Evolutionary conservation across 75 land plant species (phyloP).

Genomic region (Pseudotsuga menziesii): DNA sequence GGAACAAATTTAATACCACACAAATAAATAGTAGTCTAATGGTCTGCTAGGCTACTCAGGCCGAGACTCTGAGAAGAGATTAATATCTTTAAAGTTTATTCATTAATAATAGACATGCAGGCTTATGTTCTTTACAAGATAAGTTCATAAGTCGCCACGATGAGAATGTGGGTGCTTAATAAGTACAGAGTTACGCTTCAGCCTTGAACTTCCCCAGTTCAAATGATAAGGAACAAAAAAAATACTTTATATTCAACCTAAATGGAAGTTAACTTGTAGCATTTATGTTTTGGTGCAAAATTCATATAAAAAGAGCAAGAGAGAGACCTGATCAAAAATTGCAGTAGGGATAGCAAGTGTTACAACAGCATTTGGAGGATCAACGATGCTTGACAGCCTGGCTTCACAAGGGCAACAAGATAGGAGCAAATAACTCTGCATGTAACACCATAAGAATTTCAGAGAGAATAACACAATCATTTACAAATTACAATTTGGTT

Average conservation of each 20-base stretch:
- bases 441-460: background rate
- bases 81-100: too few species aligned
- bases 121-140: background rate
- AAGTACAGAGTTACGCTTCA: too few species aligned
- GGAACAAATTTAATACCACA: too few species aligned
- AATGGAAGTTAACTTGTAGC: too few species aligned
- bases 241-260: too few species aligned
- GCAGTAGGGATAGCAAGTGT: constrained; percentile 78
- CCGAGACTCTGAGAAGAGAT: too few species aligned
- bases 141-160: too few species aligned
- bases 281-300: background rate
- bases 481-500: background rate
- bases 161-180: too few species aligned
- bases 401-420: constrained; percentile 95
- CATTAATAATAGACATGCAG: background rate
- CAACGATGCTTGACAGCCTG: constrained; percentile 81
- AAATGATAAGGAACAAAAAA: too few species aligned
- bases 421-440: constrained; percentile 67
- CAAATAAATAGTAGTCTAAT: too few species aligned
- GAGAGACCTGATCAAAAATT: constrained; percentile 83
- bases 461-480: background rate
- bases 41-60: too few species aligned
- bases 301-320: background rate
- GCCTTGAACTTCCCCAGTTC: too few species aligned
- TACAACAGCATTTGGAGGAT: constrained; percentile 77